These are phyloP conservation scores for Cyanidium caldarium DNA, from an alignment of 23 red algal species.

Conservation along the genomic window DNA sequence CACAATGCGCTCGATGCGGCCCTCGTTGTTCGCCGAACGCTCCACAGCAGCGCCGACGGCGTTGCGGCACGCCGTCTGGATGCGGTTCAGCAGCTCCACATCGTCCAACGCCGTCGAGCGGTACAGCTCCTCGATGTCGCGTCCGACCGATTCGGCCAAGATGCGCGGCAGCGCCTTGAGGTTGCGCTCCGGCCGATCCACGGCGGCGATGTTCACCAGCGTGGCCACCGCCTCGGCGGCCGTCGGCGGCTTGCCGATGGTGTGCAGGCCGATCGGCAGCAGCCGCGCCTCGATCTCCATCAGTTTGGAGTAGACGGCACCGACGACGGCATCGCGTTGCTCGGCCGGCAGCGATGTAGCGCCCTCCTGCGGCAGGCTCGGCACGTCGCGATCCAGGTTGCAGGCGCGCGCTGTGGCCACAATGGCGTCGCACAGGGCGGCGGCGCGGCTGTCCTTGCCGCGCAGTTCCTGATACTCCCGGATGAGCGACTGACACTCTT, in stretches of 20 bases:
- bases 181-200: conserved; percentile 50
- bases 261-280: conserved; percentile 86
- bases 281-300: conserved; percentile 93
- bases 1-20: conserved; percentile 49
- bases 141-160: conserved; percentile 61
- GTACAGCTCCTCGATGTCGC: conserved; percentile 92
- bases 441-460: conserved; percentile 37
- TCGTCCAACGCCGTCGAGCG: conserved; percentile 48
- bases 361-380: conserved; percentile 36
- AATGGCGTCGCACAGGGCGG: conserved; percentile 60
- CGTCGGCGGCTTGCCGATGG: conserved; percentile 84
- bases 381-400: conserved; percentile 82
- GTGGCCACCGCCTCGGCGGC: conserved; percentile 87
- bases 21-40: conserved; percentile 70
- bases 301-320: conserved; percentile 72
- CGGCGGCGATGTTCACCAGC: conserved; percentile 83
- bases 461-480: conserved; percentile 77
- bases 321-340: conserved; percentile 60
- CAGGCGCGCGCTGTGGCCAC: conserved; percentile 62
- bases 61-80: conserved; percentile 61
- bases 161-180: conserved; percentile 58
- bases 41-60: conserved; percentile 57
- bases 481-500: conserved; percentile 76
- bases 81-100: conserved; percentile 70
- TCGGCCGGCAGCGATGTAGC: conserved; percentile 25